Evolutionary conservation across 352 stramenopile genomes (phyloP).

Genomic region (Pythium dissotocum): DNA sequence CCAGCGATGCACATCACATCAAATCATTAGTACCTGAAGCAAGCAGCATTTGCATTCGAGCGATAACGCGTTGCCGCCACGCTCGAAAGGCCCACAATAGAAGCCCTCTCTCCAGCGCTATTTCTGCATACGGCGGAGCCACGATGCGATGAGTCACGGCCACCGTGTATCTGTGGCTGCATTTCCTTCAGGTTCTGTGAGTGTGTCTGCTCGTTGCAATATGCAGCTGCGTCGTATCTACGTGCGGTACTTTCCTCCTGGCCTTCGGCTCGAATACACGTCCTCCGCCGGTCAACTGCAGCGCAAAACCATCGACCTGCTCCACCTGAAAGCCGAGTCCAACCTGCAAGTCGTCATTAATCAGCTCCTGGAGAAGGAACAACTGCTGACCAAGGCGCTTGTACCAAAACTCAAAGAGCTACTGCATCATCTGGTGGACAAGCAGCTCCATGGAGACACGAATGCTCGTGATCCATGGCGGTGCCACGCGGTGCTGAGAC

Average conservation of each 20-base stretch:
- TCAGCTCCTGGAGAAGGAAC: slow-evolving; percentile 59
- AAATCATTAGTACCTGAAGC: background rate
- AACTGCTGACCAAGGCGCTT: slow-evolving; percentile 48
- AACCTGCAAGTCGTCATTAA: slow-evolving; percentile 56
- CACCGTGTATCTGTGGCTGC: background rate
- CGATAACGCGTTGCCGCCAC: no score
- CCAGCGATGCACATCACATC: background rate
- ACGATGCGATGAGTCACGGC: background rate
- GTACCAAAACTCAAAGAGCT: slow-evolving; percentile 54
- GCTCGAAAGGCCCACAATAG: background rate
- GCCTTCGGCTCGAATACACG: slow-evolving; percentile 62
- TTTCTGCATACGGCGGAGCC: background rate
- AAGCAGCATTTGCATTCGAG: background rate
- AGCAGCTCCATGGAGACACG: slow-evolving; percentile 45
- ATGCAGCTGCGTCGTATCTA: slow-evolving; percentile 75
- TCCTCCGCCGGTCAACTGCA: slow-evolving; percentile 44
- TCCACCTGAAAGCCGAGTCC: slow-evolving; percentile 65
- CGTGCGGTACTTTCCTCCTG: slow-evolving; percentile 73
- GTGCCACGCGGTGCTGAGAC: slow-evolving; percentile 43
- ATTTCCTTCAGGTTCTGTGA: background rate
- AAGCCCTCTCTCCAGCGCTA: background rate
- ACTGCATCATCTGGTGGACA: slow-evolving; percentile 71
- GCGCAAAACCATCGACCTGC: slow-evolving; percentile 62
- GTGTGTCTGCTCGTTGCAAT: background rate
- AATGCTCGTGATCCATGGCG: slow-evolving; percentile 31